Conservation (phyloP, 768 basidiomycete genomes). For the Tremella mesenterica region DNA sequence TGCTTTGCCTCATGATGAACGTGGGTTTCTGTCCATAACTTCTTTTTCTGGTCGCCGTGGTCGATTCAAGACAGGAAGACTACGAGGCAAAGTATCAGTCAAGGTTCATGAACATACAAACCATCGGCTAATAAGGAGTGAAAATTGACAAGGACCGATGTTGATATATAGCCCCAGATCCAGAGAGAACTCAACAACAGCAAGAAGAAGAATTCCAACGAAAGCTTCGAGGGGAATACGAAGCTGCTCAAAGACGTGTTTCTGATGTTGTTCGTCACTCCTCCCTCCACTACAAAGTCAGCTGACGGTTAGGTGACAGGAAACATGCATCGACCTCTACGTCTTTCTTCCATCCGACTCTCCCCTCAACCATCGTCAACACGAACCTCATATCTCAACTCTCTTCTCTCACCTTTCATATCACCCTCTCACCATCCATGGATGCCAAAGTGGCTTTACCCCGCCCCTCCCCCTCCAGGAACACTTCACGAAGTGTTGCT, state of each 20-base stretch:
- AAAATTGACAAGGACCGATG: background rate
- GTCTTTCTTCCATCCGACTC: conserved; percentile 68
- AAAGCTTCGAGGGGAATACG: conserved; percentile 66
- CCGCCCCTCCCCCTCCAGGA: conserved; percentile 36
- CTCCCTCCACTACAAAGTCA: background rate
- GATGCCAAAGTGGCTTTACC: conserved; percentile 34
- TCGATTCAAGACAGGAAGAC: too few species aligned
- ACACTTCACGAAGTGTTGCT: conserved; percentile 62
- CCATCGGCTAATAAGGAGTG: background rate
- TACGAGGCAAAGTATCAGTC: too few species aligned
- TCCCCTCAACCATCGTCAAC: conserved; percentile 63
- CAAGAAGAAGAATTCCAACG: conserved; percentile 64
- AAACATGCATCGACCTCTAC: conserved; percentile 59
- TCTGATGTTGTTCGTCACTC: conserved; percentile 54
- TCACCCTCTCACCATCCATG: conserved; percentile 13
- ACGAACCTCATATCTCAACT: conserved; percentile 69
- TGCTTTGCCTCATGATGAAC: conserved; percentile 3
- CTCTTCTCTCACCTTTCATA: conserved; percentile 63
- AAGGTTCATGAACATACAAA: too few species aligned
- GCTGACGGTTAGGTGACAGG: conserved; percentile 52
- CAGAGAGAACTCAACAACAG: conserved; percentile 59
- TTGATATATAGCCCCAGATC: conserved; percentile 33
- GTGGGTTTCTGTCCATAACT: background rate
- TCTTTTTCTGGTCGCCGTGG: too few species aligned
- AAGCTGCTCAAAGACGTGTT: conserved; percentile 58